Conservation (phyloP, 305 asterid species). For the Fraxinus dipetala region DNA sequence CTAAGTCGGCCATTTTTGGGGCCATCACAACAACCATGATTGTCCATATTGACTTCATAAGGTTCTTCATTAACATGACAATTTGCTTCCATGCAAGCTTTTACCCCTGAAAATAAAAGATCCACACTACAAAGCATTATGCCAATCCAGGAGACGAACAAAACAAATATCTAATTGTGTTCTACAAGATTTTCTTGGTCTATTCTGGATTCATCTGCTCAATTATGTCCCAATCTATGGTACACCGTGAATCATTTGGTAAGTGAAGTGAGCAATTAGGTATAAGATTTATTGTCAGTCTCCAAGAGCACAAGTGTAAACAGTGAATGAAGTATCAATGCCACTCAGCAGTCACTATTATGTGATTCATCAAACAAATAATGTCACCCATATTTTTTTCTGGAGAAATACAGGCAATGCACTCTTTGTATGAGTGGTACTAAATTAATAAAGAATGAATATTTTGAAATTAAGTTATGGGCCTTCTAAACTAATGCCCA, state of each 20-base stretch:
- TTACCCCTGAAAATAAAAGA: conserved; percentile 58
- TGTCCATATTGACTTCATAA: conserved; percentile 68
- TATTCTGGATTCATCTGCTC: neutral
- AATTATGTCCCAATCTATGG: neutral
- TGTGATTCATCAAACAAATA: neutral
- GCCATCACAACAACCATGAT: conserved; percentile 71
- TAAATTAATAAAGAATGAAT: neutral
- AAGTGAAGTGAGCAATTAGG: neutral
- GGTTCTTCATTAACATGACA: conserved; percentile 60
- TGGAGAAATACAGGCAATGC: neutral
- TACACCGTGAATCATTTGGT: neutral
- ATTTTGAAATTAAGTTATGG: neutral
- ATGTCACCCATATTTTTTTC: neutral
- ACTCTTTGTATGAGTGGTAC: neutral
- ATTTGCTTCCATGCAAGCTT: conserved; percentile 63
- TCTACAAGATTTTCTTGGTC: neutral
- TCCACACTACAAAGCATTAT: neutral
- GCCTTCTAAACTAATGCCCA: neutral
- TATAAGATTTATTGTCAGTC: neutral
- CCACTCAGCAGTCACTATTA: neutral
- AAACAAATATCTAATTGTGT: neutral
- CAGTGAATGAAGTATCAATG: neutral
- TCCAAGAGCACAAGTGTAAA: neutral
- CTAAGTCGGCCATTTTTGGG: conserved; percentile 78
- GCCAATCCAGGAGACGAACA: neutral